Evolutionary conservation across 1,284 basidiomycete genomes (phyloP).

Genomic region (Lignosus rhinocerotis): DNA sequence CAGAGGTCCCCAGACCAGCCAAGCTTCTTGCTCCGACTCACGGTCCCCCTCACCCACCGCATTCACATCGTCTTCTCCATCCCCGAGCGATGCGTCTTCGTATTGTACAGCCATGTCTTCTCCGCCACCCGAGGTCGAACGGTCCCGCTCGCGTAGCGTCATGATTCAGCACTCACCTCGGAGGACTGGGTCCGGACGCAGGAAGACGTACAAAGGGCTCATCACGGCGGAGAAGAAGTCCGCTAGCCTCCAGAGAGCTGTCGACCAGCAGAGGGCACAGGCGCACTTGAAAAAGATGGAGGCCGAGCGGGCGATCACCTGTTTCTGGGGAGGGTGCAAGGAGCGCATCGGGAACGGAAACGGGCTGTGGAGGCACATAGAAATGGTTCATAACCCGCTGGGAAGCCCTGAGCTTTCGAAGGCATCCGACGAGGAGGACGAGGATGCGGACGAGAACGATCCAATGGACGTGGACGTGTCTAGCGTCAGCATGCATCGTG

Average conservation of each 20-base stretch:
- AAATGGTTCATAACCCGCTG: not conserved
- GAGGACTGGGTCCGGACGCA: too few species aligned
- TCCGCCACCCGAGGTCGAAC: not conserved
- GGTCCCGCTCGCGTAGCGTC: not conserved
- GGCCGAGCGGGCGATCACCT: not conserved
- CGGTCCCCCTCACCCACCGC: not conserved
- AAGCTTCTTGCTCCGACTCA: not conserved
- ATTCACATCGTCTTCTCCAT: not conserved
- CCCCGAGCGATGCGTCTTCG: not conserved
- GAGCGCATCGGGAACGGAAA: not conserved
- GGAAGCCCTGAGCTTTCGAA: not conserved
- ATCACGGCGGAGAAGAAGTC: too few species aligned
- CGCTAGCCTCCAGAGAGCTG: too few species aligned
- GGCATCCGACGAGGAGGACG: not conserved
- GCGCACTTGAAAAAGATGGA: not conserved
- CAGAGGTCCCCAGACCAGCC: not conserved
- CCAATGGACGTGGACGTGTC: not conserved
- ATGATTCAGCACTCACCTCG: not conserved
- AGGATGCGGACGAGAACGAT: not conserved
- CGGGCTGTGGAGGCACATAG: slow-evolving; percentile 9
- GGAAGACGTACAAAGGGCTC: too few species aligned
- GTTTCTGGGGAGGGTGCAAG: slow-evolving; percentile 6
- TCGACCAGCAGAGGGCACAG: too few species aligned
- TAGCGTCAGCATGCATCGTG: too few species aligned
- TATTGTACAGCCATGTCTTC: not conserved